Evolutionary conservation across 2,329 filamentous ascomycete species (phyloP), one percentile per base, ranked within the genome.

Genomic region (Neofusicoccum ribis): DNA sequence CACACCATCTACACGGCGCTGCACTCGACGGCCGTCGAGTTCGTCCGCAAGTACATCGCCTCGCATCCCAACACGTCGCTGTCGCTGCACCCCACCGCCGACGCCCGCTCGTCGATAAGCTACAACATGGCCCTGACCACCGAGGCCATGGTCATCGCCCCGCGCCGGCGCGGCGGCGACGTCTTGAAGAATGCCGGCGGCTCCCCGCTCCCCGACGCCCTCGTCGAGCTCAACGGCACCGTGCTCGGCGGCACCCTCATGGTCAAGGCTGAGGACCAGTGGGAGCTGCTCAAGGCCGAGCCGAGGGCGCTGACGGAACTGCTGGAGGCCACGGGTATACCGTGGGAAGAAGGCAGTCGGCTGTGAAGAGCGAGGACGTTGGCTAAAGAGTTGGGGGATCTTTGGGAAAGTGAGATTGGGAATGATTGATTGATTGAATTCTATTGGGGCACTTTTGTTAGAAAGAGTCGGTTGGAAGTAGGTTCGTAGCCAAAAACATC

Each of bases 101-200:
- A 74, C 51, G 81, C 79, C 1, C 75, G 78, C 2, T 74, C 81
- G 0, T 77, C 78, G 0, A 82, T 87, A 51, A 86, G 84, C 72
- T 87, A 88, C 72, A 88, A 87, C 66, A 77, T 87, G 2, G 84
- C 82, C 9, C 83, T 87, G 80, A 87, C 85, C 0, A 79, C 78
- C 3, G 72, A 77, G 1, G 78, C 76, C 7, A 86, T 88, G 83
- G 80, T 83, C 62, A 81, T 88, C 20, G 79, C 82, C 41, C 85
- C 84, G 3, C 76, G 85, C 63, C 75, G 76, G 44, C 77, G 73
- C 20, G 84, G 85, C 69, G 79, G 78, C 9, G 77, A 77, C 0
- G 73, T 71, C 41, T 74, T 84, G 27, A 74, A 74, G 1, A 71
- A 79, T 6, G 76, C 79, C 15, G 69, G 76, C 39, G 77, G 74